A percentile compares a stretch with the other conserved stretches of the same genome.
These are phyloP conservation scores for Russula brevipes DNA, from an alignment of 768 basidiomycete genomes.

Conservation along the genomic window DNA sequence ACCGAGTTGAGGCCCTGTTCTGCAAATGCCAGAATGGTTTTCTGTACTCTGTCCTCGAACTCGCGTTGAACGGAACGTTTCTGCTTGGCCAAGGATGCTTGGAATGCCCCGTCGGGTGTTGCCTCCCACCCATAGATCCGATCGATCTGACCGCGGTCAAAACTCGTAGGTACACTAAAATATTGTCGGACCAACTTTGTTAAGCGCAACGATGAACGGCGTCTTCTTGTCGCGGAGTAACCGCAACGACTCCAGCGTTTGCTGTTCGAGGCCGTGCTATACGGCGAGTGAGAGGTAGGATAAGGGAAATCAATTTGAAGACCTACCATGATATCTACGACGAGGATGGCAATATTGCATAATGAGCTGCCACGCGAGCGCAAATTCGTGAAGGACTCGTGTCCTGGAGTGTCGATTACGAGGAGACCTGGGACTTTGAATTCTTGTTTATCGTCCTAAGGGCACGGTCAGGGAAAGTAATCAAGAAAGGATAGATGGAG, in stretches of 20 bases:
- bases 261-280: constrained; percentile 95
- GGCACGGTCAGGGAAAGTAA: constrained; percentile 7
- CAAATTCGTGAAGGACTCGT: constrained; percentile 98
- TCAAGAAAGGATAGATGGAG: not conserved
- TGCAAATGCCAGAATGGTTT: constrained; percentile 90
- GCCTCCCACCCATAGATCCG: constrained; percentile 94
- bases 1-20: constrained; percentile 95
- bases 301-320: constrained; percentile 6
- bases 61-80: constrained; percentile 74
- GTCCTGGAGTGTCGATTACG: constrained; percentile 96
- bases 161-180: constrained; percentile 1
- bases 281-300: not conserved
- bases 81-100: constrained; percentile 84
- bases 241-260: constrained; percentile 93
- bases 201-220: constrained; percentile 97
- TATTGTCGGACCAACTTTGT: constrained; percentile 53
- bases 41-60: constrained; percentile 81
- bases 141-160: constrained; percentile 64
- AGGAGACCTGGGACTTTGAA: constrained; percentile 97
- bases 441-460: constrained; percentile 71
- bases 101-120: constrained; percentile 89
- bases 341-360: constrained; percentile 98
- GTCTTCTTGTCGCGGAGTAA: constrained; percentile 90
- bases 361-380: constrained; percentile 93
- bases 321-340: constrained; percentile 93